A percentile compares a stretch with the other conserved stretches of the same genome.
These are phyloP conservation scores for Neurospora sp. DNA, from an alignment of 495 filamentous ascomycete species.

Conservation along the genomic window DNA sequence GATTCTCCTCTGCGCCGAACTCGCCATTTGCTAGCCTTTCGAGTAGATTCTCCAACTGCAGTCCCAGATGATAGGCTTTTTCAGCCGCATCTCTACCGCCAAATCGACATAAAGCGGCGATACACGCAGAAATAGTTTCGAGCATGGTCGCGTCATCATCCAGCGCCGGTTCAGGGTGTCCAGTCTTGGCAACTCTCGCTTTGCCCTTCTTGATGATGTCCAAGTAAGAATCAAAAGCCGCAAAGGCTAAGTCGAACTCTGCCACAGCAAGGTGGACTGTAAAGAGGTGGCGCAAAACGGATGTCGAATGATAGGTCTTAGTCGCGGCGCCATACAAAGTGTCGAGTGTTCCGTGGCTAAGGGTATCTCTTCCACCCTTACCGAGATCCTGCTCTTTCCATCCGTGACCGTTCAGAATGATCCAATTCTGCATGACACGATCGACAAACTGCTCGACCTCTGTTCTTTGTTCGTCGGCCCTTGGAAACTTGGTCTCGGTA, in stretches of 20 bases:
- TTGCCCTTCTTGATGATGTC: conserved; percentile 75
- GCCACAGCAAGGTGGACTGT: conserved; percentile 75
- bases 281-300: conserved; percentile 78
- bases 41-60: conserved; percentile 54
- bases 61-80: conserved; percentile 58
- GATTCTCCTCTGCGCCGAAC: conserved; percentile 11
- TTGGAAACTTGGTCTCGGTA: conserved; percentile 69
- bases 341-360: conserved; percentile 66
- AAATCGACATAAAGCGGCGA: conserved; percentile 72
- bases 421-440: conserved; percentile 76
- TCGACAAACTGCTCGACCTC: conserved; percentile 76
- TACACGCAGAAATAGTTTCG: conserved; percentile 63
- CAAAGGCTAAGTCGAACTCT: conserved; percentile 79
- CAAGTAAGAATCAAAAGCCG: conserved; percentile 80
- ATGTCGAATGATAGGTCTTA: conserved; percentile 87
- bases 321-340: conserved; percentile 79
- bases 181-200: conserved; percentile 67
- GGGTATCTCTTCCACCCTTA: conserved; percentile 60
- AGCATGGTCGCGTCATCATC: conserved; percentile 70
- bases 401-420: conserved; percentile 57
- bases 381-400: conserved; percentile 74
- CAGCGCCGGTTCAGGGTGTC: conserved; percentile 57
- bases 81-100: conserved; percentile 64
- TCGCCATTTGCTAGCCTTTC: conserved; percentile 22
- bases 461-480: conserved; percentile 60